Conservation (phyloP, 345 rosid genomes). For the Linum usitatissimum region DNA sequence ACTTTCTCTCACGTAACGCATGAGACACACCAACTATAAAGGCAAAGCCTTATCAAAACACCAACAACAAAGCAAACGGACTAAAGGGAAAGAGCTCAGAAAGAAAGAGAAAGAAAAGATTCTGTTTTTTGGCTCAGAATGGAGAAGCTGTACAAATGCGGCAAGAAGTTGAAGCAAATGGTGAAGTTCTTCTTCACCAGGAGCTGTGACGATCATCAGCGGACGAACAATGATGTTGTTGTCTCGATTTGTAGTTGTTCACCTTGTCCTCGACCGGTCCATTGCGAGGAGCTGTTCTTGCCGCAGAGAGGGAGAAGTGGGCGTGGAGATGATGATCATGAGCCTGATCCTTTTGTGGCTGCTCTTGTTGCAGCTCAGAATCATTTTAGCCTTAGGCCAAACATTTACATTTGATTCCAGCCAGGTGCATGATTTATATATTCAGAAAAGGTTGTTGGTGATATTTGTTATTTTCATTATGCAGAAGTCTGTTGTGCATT, state of each 20-base stretch:
- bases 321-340: neutral
- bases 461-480: too few species aligned
- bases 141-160: slow-evolving; percentile 9
- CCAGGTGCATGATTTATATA: too few species aligned
- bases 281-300: slow-evolving; percentile 28
- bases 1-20: neutral
- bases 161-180: slow-evolving; percentile 12
- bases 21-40: slow-evolving; percentile 5
- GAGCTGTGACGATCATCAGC: neutral
- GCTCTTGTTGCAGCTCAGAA: slow-evolving; percentile 1
- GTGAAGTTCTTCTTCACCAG: neutral
- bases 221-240: neutral
- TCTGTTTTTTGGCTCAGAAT: neutral
- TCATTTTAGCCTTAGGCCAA: neutral
- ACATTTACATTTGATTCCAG: neutral
- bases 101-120: neutral
- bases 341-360: slow-evolving; percentile 14
- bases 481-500: too few species aligned
- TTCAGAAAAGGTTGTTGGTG: too few species aligned
- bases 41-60: neutral
- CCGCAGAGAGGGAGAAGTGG: slow-evolving; percentile 5
- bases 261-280: slow-evolving; percentile 12
- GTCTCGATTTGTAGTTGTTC: neutral
- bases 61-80: neutral
- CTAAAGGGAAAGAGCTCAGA: neutral